Base-by-base conservation (phyloP, 345 rosid species). In the Adansonia digitata region DNA sequence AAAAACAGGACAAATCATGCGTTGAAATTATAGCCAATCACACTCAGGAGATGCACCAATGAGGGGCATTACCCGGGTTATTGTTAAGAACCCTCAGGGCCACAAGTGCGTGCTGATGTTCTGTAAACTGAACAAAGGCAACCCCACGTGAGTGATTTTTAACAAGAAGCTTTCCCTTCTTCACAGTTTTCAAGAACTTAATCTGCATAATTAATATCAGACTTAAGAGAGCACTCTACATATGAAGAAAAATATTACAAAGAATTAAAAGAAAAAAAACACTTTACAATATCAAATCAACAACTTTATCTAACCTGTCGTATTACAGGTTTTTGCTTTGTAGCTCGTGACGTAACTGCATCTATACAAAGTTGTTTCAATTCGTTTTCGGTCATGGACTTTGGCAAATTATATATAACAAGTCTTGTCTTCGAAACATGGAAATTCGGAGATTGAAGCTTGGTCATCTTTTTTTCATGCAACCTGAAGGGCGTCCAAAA, bases 11-110 rank as follows among this genome's bases (percentile, higher is more conserved):
- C 5, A 69, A 69, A 8, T 69, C 7, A 8, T 27, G 42, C 5
- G 12, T 46, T 9, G 8, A 26, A 67, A 69, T 69, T 49, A 49
- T 37, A 69, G 27, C 45, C 29, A 31, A 29, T 49, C 60, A 18
- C 31, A 39, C 22, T 10, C 24, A 18, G 18, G 11, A 51, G 45
- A 31, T 26, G 12, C 11, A 49, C 59, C 39, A 14, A 69, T 29
- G 27, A 31, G 17, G 11, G 29, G 43, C 18, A 15, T 68, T 69
- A 69, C 73, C 73, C 14, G 98, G 99, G 81, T 93, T 89, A 69
- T 95, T 95, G 77, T 95, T 95, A 75, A 89, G 92, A 78, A 95
- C 97, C 84, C 98, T 87, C 67, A 93, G 80, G 75, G 98, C 97
- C 68, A 91, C 98, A 59, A 91, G 94, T 40, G 98, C 97, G 71